Base-by-base conservation (phyloP, 2,329 filamentous ascomycete genomes). In the Pezicula carpinea region DNA sequence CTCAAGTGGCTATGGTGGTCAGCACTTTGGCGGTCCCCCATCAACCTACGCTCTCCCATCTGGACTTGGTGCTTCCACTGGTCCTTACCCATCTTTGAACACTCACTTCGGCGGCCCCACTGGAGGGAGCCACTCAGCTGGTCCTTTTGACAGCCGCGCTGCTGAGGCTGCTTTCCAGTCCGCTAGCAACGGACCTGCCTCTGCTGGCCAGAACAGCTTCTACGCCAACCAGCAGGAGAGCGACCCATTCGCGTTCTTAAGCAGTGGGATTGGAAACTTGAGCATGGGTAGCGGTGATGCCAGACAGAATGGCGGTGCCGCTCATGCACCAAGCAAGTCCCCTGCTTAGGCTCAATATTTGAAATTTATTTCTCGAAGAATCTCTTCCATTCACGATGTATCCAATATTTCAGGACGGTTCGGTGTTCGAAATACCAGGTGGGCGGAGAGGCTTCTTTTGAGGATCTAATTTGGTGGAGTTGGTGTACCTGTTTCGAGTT, bases 141-240 rank as follows among this genome's bases (percentile, higher is more conserved):
- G 89, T 11, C 86, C 86, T 5, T 97, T 99, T 62, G 91, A 96
- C 64, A 95, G 90, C 73, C 88, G 91, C 53, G 87, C 89, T 53
- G 89, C 92, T 14, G 92, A 97, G 71, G 90, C 90, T 51, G 92
- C 93, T 21, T 99, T 99, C 75, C 88, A 89, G 64, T 88, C 87
- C 34, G 90, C 89, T 33, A 85, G 85, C 58, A 92, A 93, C 58
- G 88, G 87, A 47, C 85, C 85, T 17, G 83, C 84, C 14, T 88
- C 87, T 38, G 85, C 84, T 51, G 87, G 86, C 34, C 82, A 85
- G 29, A 87, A 85, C 60, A 82, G 81, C 63, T 87, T 85, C 60
- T 85, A 85, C 63, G 72, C 66, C 52, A 63, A 62, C 44, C 75
- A 82, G 58, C 73, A 72, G 46, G 83, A 87, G 61, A 83, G 74